Conservation (phyloP, 1,284 basidiomycete species). For the Nidula niveotomentosa region DNA sequence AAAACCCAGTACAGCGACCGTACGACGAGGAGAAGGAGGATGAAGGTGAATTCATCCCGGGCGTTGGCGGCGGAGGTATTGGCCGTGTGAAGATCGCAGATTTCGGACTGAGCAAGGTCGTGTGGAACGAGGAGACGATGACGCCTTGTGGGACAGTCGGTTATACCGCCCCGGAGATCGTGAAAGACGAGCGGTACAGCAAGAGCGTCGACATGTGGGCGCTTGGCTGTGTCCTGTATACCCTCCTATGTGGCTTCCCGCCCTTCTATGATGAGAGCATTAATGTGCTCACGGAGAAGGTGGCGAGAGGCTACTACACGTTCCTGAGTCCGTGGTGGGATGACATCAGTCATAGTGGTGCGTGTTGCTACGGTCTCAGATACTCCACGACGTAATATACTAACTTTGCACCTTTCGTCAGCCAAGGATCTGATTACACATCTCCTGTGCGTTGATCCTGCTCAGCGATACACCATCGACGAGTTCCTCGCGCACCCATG, state of each 20-base stretch:
- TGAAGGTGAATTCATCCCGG: conserved; percentile 93
- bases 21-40: conserved; percentile 99
- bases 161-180: conserved; percentile 99
- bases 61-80: conserved; percentile 95
- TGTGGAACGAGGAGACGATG: conserved; percentile 99
- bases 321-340: conserved; percentile 99
- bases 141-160: conserved; percentile 99
- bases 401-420: conserved; percentile 19
- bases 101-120: conserved; percentile 97
- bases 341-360: conserved; percentile 83
- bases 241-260: conserved; percentile 97
- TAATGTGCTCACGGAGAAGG: conserved; percentile 97
- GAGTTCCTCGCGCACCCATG: conserved; percentile 98
- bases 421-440: conserved; percentile 97
- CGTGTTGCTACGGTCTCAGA: conserved; percentile 15
- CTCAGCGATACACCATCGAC: conserved; percentile 95
- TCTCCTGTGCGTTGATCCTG: conserved; percentile 93
- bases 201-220: conserved; percentile 99
- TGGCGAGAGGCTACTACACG: conserved; percentile 96
- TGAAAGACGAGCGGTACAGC: conserved; percentile 98
- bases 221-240: conserved; percentile 97
- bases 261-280: conserved; percentile 99
- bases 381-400: neutral
- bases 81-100: conserved; percentile 99
- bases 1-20: conserved; percentile 73